phyloP scores from a whole-genome alignment of 805 yeast species.

The Wickerhamiella kazuoi region DNA sequence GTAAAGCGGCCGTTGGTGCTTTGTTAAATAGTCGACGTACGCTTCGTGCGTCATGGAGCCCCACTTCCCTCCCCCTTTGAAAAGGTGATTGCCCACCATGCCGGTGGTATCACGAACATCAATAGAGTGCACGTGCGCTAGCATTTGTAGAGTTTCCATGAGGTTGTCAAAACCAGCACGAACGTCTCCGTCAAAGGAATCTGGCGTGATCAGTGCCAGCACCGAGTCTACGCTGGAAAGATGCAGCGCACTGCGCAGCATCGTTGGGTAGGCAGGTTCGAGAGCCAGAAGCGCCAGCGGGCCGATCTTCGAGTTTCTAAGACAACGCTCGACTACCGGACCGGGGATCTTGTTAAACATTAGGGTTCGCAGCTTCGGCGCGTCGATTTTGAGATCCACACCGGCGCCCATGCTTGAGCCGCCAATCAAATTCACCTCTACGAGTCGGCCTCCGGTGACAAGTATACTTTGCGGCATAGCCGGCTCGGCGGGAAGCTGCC shows the following conservation, averaged over 20 bases:
- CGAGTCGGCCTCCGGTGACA: slow-evolving; percentile 6
- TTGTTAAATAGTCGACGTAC: slow-evolving; percentile 1
- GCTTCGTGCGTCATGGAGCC: slow-evolving; percentile 10
- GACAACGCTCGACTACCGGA: slow-evolving; percentile 3
- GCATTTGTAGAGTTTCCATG: slow-evolving; percentile 10
- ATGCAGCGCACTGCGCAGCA: slow-evolving; percentile 6
- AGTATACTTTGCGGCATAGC: background rate
- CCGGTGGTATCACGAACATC: slow-evolving; percentile 11
- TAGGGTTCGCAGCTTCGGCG: slow-evolving; percentile 9
- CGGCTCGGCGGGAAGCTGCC: background rate
- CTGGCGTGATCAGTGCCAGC: slow-evolving; percentile 6
- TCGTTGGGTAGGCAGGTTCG: slow-evolving; percentile 11
- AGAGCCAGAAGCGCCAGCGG: slow-evolving; percentile 9
- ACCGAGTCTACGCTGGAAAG: slow-evolving; percentile 7
- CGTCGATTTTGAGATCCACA: slow-evolving; percentile 1
- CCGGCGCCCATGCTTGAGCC: background rate
- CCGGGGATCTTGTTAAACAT: slow-evolving; percentile 11
- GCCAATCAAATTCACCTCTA: slow-evolving; percentile 6
- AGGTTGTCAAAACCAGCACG: slow-evolving; percentile 5
- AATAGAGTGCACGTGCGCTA: slow-evolving; percentile 10
- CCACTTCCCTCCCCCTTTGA: slow-evolving; percentile 13
- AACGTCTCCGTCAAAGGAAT: slow-evolving; percentile 5
- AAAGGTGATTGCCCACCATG: slow-evolving; percentile 8
- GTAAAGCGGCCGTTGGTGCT: background rate
- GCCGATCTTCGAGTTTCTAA: slow-evolving; percentile 1